Percentiles rank a stretch among this genome's conserved stretches.
Conservation (phyloP, 495 filamentous ascomycete species). For the Barbatosphaeria neglecta region DNA sequence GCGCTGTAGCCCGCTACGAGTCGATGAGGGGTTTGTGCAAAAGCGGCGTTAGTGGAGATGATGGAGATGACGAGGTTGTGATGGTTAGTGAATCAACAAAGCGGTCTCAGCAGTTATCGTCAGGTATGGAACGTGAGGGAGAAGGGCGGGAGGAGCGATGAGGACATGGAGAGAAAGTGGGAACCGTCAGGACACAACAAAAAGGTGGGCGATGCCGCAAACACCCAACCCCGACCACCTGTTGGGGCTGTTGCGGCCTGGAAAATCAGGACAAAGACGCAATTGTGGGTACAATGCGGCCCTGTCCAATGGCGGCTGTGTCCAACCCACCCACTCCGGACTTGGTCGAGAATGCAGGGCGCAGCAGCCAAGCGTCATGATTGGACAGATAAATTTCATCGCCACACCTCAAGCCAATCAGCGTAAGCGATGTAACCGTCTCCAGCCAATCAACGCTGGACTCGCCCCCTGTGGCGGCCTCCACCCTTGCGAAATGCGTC, state of each 20-base stretch:
- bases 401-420: not conserved
- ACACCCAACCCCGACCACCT: not conserved
- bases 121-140: no score
- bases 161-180: constrained; percentile 9
- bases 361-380: not conserved
- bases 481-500: not conserved
- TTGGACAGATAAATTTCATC: not conserved
- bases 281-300: no score
- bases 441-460: not conserved
- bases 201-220: not conserved
- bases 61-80: constrained; percentile 2
- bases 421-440: not conserved
- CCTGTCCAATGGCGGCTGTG: not conserved
- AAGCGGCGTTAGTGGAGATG: constrained; percentile 1
- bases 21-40: not conserved
- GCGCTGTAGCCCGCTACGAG: no score
- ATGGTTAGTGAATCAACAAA: not conserved
- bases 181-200: constrained; percentile 8
- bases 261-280: constrained; percentile 2
- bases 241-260: constrained; percentile 5
- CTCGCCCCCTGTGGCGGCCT: not conserved
- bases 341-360: not conserved
- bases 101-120: no score
- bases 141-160: not conserved
- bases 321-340: not conserved